Percentiles rank a stretch among this genome's conserved stretches.
Evolutionary conservation across 2,329 filamentous ascomycete species (phyloP).

Genomic region (Fusarium sp.): DNA sequence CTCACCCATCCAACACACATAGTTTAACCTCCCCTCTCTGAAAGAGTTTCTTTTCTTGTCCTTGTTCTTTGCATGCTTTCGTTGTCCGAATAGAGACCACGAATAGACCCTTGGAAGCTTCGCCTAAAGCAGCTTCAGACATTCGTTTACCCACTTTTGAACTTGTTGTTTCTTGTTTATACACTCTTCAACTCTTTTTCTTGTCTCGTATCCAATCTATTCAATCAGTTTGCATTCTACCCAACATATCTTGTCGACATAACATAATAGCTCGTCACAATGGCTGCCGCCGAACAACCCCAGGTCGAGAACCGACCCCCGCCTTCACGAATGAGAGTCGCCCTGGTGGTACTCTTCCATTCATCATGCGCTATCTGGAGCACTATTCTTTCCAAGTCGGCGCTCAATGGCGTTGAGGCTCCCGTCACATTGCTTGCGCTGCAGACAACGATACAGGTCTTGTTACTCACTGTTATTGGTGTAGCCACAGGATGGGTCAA

Average conservation of each 20-base stretch:
- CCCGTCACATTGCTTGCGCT: slow-evolving; percentile 43
- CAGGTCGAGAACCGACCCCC: slow-evolving; percentile 31
- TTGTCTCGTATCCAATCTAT: not conserved
- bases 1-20: slow-evolving; percentile 13
- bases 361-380: slow-evolving; percentile 45
- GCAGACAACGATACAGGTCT: slow-evolving; percentile 41
- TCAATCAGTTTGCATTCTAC: not conserved
- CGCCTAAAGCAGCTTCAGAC: slow-evolving; percentile 28
- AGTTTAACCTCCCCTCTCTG: slow-evolving; percentile 15
- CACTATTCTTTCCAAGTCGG: slow-evolving; percentile 44
- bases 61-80: slow-evolving; percentile 26
- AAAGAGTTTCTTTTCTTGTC: slow-evolving; percentile 21
- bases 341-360: slow-evolving; percentile 44
- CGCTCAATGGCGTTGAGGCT: slow-evolving; percentile 43
- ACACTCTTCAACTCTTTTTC: slow-evolving; percentile 1
- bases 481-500: slow-evolving; percentile 42
- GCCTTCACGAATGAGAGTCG: slow-evolving; percentile 34
- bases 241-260: slow-evolving; percentile 8
- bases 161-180: slow-evolving; percentile 6
- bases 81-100: slow-evolving; percentile 19
- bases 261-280: slow-evolving; percentile 26
- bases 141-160: slow-evolving; percentile 26
- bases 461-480: slow-evolving; percentile 40
- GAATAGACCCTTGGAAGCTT: slow-evolving; percentile 29
- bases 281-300: slow-evolving; percentile 35